phyloP scores from a whole-genome alignment of 2,329 filamentous ascomycete species.

The Ceratocystis variospora region DNA sequence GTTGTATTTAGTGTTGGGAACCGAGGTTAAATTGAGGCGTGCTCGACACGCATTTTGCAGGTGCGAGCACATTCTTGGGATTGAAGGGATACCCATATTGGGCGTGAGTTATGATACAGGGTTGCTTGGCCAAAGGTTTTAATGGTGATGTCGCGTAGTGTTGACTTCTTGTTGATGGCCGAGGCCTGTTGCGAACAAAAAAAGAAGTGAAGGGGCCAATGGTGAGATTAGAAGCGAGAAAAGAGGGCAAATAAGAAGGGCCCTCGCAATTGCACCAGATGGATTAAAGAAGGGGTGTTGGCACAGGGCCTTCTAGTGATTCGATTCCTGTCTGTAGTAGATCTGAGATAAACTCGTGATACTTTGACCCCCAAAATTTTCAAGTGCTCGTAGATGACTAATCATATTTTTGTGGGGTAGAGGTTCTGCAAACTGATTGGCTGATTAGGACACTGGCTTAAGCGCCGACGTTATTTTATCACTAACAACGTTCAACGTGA shows the following conservation, averaged over 20 bases:
- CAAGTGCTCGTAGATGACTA: slow-evolving; percentile 5
- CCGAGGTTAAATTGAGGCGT: slow-evolving; percentile 70
- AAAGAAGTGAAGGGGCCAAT: not conserved
- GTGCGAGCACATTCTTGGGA: slow-evolving; percentile 75
- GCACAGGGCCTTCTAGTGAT: not conserved
- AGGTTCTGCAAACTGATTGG: slow-evolving; percentile 12
- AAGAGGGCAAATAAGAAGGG: not conserved
- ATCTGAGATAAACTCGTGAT: slow-evolving; percentile 8
- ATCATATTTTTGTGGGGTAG: not conserved
- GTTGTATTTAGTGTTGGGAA: slow-evolving; percentile 65
- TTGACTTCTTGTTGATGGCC: not conserved
- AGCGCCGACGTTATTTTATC: slow-evolving; percentile 17
- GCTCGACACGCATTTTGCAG: slow-evolving; percentile 78
- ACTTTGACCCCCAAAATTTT: slow-evolving; percentile 13
- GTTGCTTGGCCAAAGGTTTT: not conserved
- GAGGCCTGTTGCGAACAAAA: not conserved
- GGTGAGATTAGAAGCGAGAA: not conserved
- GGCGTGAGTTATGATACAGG: not conserved
- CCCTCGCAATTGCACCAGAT: not conserved
- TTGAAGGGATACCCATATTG: slow-evolving; percentile 42
- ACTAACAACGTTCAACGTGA: slow-evolving; percentile 16
- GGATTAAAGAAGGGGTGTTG: not conserved
- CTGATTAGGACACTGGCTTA: slow-evolving; percentile 12
- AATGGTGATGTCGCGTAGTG: not conserved
- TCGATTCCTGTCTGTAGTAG: not conserved